These are phyloP conservation scores for Aureobasidium sp. DNA, from an alignment of 2,329 filamentous ascomycete genomes.

Conservation along the genomic window DNA sequence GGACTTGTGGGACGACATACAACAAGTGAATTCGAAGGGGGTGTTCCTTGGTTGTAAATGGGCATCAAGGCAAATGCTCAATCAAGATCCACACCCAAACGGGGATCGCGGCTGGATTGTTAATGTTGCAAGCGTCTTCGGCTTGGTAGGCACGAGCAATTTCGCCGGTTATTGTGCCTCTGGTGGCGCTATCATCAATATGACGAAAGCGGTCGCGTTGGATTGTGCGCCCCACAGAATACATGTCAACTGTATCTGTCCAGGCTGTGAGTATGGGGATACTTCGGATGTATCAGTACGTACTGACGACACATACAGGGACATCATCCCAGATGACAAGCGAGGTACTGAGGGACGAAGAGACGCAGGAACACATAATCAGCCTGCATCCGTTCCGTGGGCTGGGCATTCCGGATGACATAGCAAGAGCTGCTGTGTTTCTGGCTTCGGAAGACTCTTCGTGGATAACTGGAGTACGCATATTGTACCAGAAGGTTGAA, in stretches of 20 bases:
- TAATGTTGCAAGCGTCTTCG: conserved; percentile 41
- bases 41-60: conserved; percentile 46
- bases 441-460: conserved; percentile 27
- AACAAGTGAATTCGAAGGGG: conserved; percentile 41
- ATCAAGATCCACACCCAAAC: conserved; percentile 35
- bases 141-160: conserved; percentile 32
- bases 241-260: conserved; percentile 47
- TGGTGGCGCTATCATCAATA: conserved; percentile 52
- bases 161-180: conserved; percentile 49
- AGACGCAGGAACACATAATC: conserved; percentile 30
- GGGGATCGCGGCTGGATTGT: conserved; percentile 43
- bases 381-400: conserved; percentile 39
- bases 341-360: conserved; percentile 32
- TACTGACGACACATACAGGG: conserved; percentile 3
- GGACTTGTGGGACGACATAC: conserved; percentile 39
- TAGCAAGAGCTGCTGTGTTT: conserved; percentile 27
- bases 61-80: conserved; percentile 40
- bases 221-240: conserved; percentile 48
- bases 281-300: not conserved
- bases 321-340: conserved; percentile 18
- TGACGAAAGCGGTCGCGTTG: conserved; percentile 53
- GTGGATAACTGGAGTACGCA: conserved; percentile 26
- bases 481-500: not conserved
- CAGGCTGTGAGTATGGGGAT: conserved; percentile 41
- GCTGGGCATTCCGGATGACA: conserved; percentile 28